A percentile compares a stretch with the other conserved stretches of the same genome.
These are phyloP conservation scores for Aureobasidium sp. DNA, from an alignment of 2,329 filamentous ascomycete genomes.

Conservation along the genomic window DNA sequence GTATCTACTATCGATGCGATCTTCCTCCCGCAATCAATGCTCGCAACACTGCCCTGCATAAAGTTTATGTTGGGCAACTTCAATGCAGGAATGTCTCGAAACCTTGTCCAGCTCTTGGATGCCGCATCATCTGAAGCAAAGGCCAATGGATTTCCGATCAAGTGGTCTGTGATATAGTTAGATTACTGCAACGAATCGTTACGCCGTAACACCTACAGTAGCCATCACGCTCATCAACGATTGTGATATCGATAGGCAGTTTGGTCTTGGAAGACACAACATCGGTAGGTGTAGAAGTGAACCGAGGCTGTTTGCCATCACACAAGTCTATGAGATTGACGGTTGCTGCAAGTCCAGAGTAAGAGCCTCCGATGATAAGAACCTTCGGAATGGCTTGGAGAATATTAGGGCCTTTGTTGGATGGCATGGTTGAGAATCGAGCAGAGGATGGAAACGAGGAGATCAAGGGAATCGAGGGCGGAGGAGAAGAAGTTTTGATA, in stretches of 20 bases:
- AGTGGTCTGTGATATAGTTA: slow-evolving; percentile 47
- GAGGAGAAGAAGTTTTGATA: not conserved
- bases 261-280: slow-evolving; percentile 21
- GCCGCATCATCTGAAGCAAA: slow-evolving; percentile 56
- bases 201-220: slow-evolving; percentile 50
- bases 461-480: not conserved
- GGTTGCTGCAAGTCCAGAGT: slow-evolving; percentile 59
- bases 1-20: slow-evolving; percentile 45
- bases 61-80: slow-evolving; percentile 53
- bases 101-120: slow-evolving; percentile 61
- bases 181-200: not conserved
- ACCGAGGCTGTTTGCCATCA: slow-evolving; percentile 45
- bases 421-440: not conserved
- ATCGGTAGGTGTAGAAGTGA: not conserved
- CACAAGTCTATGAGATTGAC: slow-evolving; percentile 60
- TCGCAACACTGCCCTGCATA: slow-evolving; percentile 55
- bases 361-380: slow-evolving; percentile 62
- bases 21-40: slow-evolving; percentile 52
- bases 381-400: slow-evolving; percentile 28
- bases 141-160: slow-evolving; percentile 67
- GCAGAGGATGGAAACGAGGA: not conserved
- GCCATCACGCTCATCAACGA: slow-evolving; percentile 75
- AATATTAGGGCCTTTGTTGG: not conserved
- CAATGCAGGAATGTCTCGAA: slow-evolving; percentile 57
- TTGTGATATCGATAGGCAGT: slow-evolving; percentile 52